Evolutionary conservation across 2,329 filamentous ascomycete species (phyloP), one percentile per base, ranked within the genome.

Genomic region (Coniochaeta ligniaria): DNA sequence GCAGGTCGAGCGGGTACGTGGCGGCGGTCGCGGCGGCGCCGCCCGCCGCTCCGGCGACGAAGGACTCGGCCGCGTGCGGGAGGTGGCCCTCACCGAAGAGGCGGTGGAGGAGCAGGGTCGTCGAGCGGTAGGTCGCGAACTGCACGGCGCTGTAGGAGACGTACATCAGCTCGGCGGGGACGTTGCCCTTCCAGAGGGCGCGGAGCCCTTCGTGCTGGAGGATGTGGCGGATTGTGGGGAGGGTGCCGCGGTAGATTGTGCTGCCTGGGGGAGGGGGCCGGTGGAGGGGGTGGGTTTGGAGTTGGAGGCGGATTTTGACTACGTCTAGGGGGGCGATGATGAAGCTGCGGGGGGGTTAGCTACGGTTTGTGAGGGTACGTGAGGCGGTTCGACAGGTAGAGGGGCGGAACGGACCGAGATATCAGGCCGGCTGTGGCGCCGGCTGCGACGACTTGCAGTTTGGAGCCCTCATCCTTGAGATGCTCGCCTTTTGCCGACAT

Each of bases 181-280:
- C 86, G 72, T 99, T 99, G 72, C 95, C 95, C 80, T 98, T 98
- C 95, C 95, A 99, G 65, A 99, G 83, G 33, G 86, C 90, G 59
- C 89, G 88, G 66, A 98, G 71, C 47, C 95, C 95, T 73, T 99
- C 95, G 69, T 92, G 81, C 31, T 78, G 79, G 58, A 94, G 73
- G 69, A 98, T 98, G 63, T 88, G 83, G 61, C 82, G 83, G 71
- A 96, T 79, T 1, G 92, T 96, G 12, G 83, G 81, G 45, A 92
- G 68, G 0, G 91, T 92, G 66, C 92, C 92, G 71, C 88, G 91
- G 77, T 94, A 91, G 63, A 81, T 70, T 54, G 77, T 16, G 78
- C 76, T 66, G 78, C 78, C 59, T 72, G 74, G 14, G 79, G 72
- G 62, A 76, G 65, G 64, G 77, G 77, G 64, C 84, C 80, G 54